Base-by-base conservation (phyloP, 495 filamentous ascomycete species). In the Physcia stellaris region DNA sequence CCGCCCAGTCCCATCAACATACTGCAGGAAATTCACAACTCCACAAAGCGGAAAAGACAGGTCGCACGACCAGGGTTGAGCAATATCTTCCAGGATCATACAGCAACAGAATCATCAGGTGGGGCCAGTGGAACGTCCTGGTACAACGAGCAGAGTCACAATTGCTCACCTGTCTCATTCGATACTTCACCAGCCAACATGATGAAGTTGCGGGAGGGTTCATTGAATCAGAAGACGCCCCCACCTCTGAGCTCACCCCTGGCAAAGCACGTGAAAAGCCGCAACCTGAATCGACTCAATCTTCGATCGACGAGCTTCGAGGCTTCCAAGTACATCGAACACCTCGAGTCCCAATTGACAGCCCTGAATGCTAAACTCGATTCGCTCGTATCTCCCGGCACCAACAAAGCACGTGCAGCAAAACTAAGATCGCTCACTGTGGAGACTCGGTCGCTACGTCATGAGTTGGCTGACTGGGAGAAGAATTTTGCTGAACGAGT, bases 261-360 rank as follows among this genome's bases (percentile, higher is more conserved):
- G 26, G 38, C 33, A n/a, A 45, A 38, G 24, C 44, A 50, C 16
- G 31, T 33, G 30, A 39, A 42, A 19, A 15, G 39, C 19, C 42
- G 44, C 10, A 32, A 40, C 23, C 21, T 22, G 10, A 47, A 37
- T 20, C 43, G 34, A 7, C 27, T 42, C 27, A 30, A 39, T n/a
- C 20, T 46, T 17, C 40, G 46, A 27, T 45, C 46, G 37, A 30
- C 47, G 7, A 58, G 46, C 38, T 48, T 45, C 27, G 50, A 54
- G 39, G 47, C 53, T 11, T 40, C 56, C 4, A 50, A 56, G 30
- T 70, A 70, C 46, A 68, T 70, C 29, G 67, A 70, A 29, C 64
- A 64, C 42, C 56, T 70, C 5, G 66, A 70, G 39, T 45, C 48
- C 13, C 63, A 70, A 41, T 46, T 66, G 9, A 55, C 55, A 2